phyloP scores from a whole-genome alignment of 1,284 basidiomycete genomes.

The Irpex sp. region DNA sequence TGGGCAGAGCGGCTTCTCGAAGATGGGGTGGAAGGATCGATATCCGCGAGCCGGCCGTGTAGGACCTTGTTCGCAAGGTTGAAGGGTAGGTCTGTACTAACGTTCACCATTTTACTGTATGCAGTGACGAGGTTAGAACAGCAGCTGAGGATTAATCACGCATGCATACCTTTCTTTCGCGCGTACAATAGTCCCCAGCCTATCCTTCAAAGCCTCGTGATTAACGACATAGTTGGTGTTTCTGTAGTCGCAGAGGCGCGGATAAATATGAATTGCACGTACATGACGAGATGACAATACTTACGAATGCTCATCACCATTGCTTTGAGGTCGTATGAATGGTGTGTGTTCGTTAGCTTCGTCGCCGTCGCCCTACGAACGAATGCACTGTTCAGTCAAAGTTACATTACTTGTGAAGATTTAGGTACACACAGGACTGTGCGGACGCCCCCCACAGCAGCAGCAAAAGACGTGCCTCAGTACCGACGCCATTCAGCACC shows the following conservation, averaged over 20 bases:
- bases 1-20: constrained; percentile 24
- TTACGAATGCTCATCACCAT: constrained; percentile 21
- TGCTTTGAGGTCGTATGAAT: constrained; percentile 25
- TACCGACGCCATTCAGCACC: constrained; percentile 2
- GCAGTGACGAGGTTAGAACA: not conserved
- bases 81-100: constrained; percentile 60
- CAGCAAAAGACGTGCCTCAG: constrained; percentile 3
- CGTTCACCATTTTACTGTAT: constrained; percentile 69
- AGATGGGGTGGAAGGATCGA: constrained; percentile 28
- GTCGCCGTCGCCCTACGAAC: constrained; percentile 11
- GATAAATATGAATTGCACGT: not conserved
- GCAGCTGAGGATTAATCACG: not conserved
- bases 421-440: constrained; percentile 2
- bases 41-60: constrained; percentile 18
- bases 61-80: constrained; percentile 53
- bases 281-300: not conserved
- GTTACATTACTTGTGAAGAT: not conserved
- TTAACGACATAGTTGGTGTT: constrained; percentile 34
- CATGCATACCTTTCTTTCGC: constrained; percentile 56
- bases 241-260: constrained; percentile 1
- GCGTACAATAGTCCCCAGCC: constrained; percentile 56
- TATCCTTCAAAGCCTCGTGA: constrained; percentile 49
- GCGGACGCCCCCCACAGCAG: not conserved
- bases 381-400: not conserved
- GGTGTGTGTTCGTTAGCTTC: constrained; percentile 29